Evolutionary conservation across 257 asterid species (phyloP), one percentile per base, ranked within the genome.

Genomic region (Solanum pimpinellifolium): DNA sequence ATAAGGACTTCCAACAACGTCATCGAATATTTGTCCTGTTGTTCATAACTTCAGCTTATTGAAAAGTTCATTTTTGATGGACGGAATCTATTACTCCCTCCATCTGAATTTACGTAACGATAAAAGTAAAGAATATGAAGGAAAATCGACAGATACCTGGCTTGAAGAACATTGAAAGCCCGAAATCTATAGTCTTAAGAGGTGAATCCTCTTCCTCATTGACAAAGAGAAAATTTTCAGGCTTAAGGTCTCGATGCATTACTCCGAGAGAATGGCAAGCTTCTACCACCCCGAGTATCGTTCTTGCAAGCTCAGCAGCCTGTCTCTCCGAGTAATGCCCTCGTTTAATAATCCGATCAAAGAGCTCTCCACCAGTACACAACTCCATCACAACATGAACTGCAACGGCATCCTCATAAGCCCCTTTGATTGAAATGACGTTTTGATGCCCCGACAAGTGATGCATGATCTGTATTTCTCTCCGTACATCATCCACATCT

Each of bases 381-480:
- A 96, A 93, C 86, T 96, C 99, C 99, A 96, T 96, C 74, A 96
- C 95, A 10, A 96, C 91, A 87, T 95, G 98, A 86, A 96, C 98
- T 6, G 97, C 96, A 47, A 94, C 93, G 3, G 98, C 91, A 86
- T 96, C 99, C 91, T 96, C 99, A 69, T 93, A 95, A 14, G 99
- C 97, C 73, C 96, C 98, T 76, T 93, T 93, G 52, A 96, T 96
- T 18, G 95, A 89, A 86, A 96, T 95, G 27, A 96, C 94, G 46
- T 91, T 93, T 3, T 96, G 96, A 72, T 91, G 92, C 60, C 98
- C 99, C 1, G 98, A 95, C 85, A 96, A 88, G 88, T 96, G 98
- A 88, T 96, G 98, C 99, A 96, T 95, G 62, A 96, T 96, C 90
- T 92, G 96, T 87, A 96, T 94, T 86, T 96, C 99, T 83, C 98